These are phyloP conservation scores for Aegilops bicornis DNA, from an alignment of 176 grass and related monocot species.

Conservation along the genomic window DNA sequence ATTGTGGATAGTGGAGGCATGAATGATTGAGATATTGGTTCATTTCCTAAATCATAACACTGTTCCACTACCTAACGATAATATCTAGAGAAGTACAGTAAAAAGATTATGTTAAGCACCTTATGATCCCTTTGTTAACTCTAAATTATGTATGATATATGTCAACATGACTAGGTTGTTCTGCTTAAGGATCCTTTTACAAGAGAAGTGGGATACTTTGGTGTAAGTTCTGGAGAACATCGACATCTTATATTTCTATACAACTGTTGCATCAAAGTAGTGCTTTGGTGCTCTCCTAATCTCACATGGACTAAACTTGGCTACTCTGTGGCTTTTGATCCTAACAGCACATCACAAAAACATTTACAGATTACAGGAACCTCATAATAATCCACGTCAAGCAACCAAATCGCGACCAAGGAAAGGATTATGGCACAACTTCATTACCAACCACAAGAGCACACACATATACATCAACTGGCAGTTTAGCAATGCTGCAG, in stretches of 20 bases:
- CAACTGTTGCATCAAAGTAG: not conserved
- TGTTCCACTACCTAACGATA: no score
- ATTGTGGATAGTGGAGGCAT: not conserved
- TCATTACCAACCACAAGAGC: not conserved
- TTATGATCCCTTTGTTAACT: not conserved
- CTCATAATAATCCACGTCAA: not conserved
- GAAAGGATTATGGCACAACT: not conserved
- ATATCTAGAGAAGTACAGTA: not conserved
- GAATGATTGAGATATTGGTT: not conserved
- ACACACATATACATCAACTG: not conserved
- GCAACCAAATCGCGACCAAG: constrained; percentile 8
- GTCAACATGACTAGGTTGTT: not conserved
- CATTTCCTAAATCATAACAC: no score
- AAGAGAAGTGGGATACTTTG: not conserved
- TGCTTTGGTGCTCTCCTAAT: not conserved
- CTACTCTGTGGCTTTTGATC: not conserved
- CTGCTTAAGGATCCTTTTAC: not conserved
- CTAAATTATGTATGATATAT: not conserved
- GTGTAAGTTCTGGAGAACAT: not conserved
- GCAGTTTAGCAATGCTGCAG: constrained; percentile 28
- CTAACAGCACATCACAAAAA: not conserved
- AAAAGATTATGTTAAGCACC: not conserved
- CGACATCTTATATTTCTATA: not conserved
- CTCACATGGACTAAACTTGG: not conserved
- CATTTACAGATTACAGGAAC: not conserved